Evolutionary conservation across 2,329 filamentous ascomycete species (phyloP).

Genomic region (Epichloe glyceriae): DNA sequence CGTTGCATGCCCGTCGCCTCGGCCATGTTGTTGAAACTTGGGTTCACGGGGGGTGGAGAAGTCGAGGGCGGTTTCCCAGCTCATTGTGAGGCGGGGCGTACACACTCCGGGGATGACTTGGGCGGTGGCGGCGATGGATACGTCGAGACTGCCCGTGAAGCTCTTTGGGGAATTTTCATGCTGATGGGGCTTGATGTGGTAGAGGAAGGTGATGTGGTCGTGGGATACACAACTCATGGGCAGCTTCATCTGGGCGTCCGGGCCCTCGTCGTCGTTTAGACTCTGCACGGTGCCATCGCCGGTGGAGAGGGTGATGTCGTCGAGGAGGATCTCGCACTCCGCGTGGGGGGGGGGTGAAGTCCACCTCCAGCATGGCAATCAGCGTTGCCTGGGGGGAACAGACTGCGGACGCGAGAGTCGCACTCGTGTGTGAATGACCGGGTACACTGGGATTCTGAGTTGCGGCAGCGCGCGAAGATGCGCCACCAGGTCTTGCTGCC

Average conservation of each 20-base stretch:
- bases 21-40: constrained; percentile 42
- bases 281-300: constrained; percentile 45
- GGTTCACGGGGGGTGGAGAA: constrained; percentile 54
- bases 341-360: constrained; percentile 59
- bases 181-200: constrained; percentile 45
- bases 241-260: constrained; percentile 31
- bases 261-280: constrained; percentile 28
- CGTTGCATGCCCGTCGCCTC: constrained; percentile 43
- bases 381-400: constrained; percentile 46
- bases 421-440: constrained; percentile 59
- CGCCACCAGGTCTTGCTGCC: constrained; percentile 45
- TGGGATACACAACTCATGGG: constrained; percentile 53
- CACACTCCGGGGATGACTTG: constrained; percentile 43
- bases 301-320: constrained; percentile 44
- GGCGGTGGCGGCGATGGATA: constrained; percentile 48
- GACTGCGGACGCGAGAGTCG: constrained; percentile 54
- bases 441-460: constrained; percentile 50
- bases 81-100: constrained; percentile 47
- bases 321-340: constrained; percentile 51
- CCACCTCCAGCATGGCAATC: constrained; percentile 59
- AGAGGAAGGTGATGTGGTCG: constrained; percentile 65
- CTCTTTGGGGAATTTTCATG: constrained; percentile 32
- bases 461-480: constrained; percentile 52
- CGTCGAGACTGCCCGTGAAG: constrained; percentile 39
- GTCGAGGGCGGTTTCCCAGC: constrained; percentile 57